These are phyloP conservation scores for Chlorencoelia australis DNA, from an alignment of 2,329 filamentous ascomycete species.

Conservation along the genomic window DNA sequence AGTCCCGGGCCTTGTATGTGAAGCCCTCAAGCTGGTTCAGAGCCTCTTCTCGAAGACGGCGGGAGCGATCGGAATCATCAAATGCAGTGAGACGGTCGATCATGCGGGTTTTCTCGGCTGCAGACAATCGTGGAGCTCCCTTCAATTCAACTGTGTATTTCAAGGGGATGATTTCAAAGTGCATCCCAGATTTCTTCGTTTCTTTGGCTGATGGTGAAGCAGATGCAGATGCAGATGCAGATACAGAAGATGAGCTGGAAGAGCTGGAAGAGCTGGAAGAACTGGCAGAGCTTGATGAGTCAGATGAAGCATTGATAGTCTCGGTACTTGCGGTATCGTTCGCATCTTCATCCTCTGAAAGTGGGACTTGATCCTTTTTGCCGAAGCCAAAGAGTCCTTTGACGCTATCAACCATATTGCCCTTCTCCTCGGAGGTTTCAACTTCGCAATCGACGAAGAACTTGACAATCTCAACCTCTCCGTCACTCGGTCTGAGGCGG, in stretches of 20 bases:
- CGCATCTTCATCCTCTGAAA: conserved; percentile 51
- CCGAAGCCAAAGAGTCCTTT: conserved; percentile 96
- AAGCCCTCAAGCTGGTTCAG: conserved; percentile 89
- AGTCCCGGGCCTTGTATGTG: conserved; percentile 79
- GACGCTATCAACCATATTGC: conserved; percentile 80
- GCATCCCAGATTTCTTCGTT: conserved; percentile 21
- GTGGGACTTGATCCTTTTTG: conserved; percentile 67
- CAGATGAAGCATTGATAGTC: conserved; percentile 33
- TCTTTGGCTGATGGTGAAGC: conserved; percentile 20
- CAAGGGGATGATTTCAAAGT: conserved; percentile 24
- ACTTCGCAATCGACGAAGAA: conserved; percentile 80
- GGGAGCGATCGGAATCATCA: conserved; percentile 71
- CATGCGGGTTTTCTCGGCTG: conserved; percentile 23
- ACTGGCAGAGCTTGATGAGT: conserved; percentile 38
- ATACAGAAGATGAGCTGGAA: conserved; percentile 34
- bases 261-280: conserved; percentile 25
- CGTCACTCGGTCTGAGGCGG: conserved; percentile 60
- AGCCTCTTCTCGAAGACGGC: conserved; percentile 70
- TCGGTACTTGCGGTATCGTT: conserved; percentile 32
- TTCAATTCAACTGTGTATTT: conserved; percentile 20
- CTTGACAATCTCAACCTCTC: conserved; percentile 67
- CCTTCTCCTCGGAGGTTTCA: conserved; percentile 60
- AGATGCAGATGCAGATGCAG: conserved; percentile 31
- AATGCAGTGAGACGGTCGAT: conserved; percentile 69
- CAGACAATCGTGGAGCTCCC: conserved; percentile 21